phyloP scores from a whole-genome alignment of 169 alveolate genomes.

The Eimeria tenella region DNA sequence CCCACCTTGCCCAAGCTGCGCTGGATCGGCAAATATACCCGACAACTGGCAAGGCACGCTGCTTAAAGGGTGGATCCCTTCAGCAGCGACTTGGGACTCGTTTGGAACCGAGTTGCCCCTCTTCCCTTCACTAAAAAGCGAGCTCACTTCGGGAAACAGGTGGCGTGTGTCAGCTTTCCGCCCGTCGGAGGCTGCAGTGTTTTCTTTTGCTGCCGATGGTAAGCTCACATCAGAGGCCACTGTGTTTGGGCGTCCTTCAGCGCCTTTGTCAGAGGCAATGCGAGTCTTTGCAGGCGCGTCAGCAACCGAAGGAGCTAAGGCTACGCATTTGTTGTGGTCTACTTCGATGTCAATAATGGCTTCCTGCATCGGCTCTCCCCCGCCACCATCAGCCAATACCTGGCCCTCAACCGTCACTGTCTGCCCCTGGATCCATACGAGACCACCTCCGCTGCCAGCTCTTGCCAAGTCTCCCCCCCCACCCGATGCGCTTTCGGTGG shows the following conservation, averaged over 20 bases:
- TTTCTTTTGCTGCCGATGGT: neutral
- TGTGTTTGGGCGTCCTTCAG: neutral
- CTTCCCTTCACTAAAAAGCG: too few species aligned
- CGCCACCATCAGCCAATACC: conserved; percentile 69
- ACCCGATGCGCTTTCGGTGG: conserved; percentile 73
- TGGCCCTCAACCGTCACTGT: conserved; percentile 45
- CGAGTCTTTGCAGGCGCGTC: neutral
- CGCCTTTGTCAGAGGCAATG: neutral
- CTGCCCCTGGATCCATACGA: conserved; percentile 72
- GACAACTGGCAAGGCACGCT: conserved; percentile 56
- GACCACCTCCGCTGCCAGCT: conserved; percentile 76
- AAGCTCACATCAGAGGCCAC: neutral
- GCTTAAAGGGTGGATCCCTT: neutral
- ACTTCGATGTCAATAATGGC: conserved; percentile 63
- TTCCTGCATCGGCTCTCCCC: conserved; percentile 74
- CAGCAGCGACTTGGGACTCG: neutral
- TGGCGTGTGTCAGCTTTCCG: neutral
- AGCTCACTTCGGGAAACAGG: neutral
- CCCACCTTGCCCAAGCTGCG: conserved; percentile 68
- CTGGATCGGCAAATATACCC: conserved; percentile 26
- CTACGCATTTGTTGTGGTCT: conserved; percentile 24
- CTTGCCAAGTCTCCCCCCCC: conserved; percentile 68
- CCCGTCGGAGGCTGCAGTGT: conserved; percentile 24
- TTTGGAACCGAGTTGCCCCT: neutral
- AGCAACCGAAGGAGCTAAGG: neutral